phyloP scores from a whole-genome alignment of 2,329 filamentous ascomycete genomes.

The Diaporthe amygdali region DNA sequence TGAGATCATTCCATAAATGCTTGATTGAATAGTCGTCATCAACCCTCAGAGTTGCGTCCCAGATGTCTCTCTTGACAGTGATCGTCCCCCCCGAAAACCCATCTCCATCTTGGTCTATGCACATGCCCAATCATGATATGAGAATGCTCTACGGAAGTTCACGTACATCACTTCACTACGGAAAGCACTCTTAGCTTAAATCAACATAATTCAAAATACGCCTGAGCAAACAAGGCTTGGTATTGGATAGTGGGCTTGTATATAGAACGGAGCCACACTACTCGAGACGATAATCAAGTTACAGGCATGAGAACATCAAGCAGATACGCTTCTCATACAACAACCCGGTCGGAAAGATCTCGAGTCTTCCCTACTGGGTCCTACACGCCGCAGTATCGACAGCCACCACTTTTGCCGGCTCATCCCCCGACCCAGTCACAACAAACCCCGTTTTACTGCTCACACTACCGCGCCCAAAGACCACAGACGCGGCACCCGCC shows the following conservation, averaged over 20 bases:
- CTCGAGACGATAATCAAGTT: neutral
- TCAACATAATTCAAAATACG: neutral
- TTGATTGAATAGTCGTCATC: neutral
- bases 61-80: neutral
- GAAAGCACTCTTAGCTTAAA: neutral
- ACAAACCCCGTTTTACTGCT: constrained; percentile 8
- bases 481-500: neutral
- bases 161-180: no score
- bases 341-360: neutral
- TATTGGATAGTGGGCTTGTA: neutral
- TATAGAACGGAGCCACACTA: no score
- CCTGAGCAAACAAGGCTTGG: neutral
- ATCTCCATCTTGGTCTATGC: no score
- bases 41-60: neutral
- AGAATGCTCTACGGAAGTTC: no score
- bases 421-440: neutral
- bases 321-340: neutral
- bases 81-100: neutral
- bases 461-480: neutral
- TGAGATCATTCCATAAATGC: neutral
- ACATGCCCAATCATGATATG: no score
- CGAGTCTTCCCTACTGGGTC: neutral
- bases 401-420: constrained; percentile 14
- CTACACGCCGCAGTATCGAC: constrained; percentile 6
- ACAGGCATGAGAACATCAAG: neutral